phyloP scores from a whole-genome alignment of 257 asterid species.

The Nicotiana paniculata region DNA sequence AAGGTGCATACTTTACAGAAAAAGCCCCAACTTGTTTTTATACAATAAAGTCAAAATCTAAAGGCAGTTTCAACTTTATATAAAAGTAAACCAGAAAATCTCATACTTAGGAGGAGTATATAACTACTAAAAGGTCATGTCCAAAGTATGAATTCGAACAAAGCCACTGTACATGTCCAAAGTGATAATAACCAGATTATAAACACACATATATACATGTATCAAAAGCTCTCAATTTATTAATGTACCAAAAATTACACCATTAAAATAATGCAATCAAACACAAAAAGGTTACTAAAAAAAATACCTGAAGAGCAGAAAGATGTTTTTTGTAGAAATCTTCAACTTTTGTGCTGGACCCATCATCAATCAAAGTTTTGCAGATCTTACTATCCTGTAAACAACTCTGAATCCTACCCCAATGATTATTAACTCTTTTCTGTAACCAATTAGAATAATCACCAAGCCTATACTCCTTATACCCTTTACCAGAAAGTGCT shows the following conservation, averaged over 20 bases:
- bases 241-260: too few species aligned
- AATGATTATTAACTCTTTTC: conserved; percentile 54
- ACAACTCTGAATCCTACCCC: conserved; percentile 66
- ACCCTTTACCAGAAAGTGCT: conserved; percentile 49
- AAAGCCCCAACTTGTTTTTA: not conserved
- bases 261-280: too few species aligned
- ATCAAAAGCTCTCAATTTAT: too few species aligned
- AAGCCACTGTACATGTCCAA: too few species aligned
- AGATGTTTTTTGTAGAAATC: conserved; percentile 46
- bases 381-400: conserved; percentile 62
- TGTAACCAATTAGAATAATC: conserved; percentile 82
- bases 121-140: too few species aligned
- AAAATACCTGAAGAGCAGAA: conserved; percentile 66
- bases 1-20: not conserved
- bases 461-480: conserved; percentile 77
- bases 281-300: not conserved
- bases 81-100: not conserved
- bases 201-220: too few species aligned
- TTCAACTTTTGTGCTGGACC: conserved; percentile 19
- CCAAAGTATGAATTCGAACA: too few species aligned
- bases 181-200: too few species aligned
- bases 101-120: too few species aligned
- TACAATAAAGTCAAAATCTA: not conserved
- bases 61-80: not conserved
- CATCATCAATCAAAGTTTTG: conserved; percentile 36